phyloP scores from a whole-genome alignment of 257 asterid species.

The Jaltomata sinuosa region DNA sequence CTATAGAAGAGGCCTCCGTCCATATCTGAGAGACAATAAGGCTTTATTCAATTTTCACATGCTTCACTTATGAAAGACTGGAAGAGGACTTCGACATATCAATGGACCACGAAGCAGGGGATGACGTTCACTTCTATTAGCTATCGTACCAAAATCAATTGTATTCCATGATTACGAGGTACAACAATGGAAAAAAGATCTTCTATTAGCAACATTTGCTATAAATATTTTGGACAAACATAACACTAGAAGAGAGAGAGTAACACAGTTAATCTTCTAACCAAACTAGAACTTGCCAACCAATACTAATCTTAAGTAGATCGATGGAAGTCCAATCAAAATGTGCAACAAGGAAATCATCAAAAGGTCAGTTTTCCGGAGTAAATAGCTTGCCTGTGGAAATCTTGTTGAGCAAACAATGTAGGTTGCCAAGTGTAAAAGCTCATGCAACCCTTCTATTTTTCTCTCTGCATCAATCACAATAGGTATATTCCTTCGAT shows the following conservation, averaged over 20 bases:
- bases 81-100: background rate
- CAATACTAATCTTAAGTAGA: background rate
- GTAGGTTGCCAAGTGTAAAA: constrained; percentile 54
- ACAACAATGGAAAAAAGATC: background rate
- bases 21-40: constrained; percentile 21
- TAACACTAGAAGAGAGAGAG: background rate
- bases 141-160: background rate
- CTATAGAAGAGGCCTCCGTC: constrained; percentile 59
- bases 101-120: background rate
- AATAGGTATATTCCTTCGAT: constrained; percentile 70
- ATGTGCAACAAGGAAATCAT: background rate
- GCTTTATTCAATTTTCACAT: background rate
- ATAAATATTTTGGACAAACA: background rate
- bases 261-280: background rate
- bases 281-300: background rate
- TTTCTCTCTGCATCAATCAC: constrained; percentile 77
- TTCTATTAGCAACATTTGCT: background rate
- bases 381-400: constrained; percentile 63
- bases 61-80: background rate
- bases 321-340: background rate
- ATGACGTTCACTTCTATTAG: background rate
- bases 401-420: constrained; percentile 69
- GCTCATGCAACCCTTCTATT: constrained; percentile 82
- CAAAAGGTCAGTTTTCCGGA: background rate
- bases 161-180: background rate